Evolutionary conservation across 768 basidiomycete genomes (phyloP).

Genomic region (Mycena maculata): DNA sequence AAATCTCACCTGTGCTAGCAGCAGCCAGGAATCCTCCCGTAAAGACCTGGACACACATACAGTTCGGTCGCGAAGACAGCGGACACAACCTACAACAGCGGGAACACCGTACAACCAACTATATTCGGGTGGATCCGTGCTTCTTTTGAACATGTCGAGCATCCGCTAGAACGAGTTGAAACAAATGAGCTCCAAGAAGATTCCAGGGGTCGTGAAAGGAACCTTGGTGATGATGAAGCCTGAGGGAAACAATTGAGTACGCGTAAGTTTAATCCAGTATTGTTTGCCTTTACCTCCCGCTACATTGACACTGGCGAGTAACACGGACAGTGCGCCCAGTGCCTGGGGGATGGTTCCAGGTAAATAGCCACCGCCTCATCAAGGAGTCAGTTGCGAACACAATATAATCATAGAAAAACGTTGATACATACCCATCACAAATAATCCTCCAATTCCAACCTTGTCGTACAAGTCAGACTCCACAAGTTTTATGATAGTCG

Average conservation of each 20-base stretch:
- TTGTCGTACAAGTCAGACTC: no score
- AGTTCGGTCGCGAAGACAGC: background rate
- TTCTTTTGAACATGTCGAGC: slow-evolving; percentile 94
- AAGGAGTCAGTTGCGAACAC: background rate
- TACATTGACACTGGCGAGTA: slow-evolving; percentile 89
- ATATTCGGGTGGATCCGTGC: slow-evolving; percentile 90
- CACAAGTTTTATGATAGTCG: no score
- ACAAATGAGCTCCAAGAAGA: no score
- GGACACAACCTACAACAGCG: slow-evolving; percentile 56
- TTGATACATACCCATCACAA: slow-evolving; percentile 73
- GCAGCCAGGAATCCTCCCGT: slow-evolving; percentile 86
- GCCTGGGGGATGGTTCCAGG: slow-evolving; percentile 85
- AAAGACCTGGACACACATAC: slow-evolving; percentile 58
- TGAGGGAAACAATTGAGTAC: background rate
- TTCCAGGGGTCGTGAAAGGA: no score
- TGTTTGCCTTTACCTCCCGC: slow-evolving; percentile 72
- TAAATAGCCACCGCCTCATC: slow-evolving; percentile 73
- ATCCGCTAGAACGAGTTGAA: slow-evolving; percentile 70
- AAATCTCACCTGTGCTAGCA: slow-evolving; percentile 72
- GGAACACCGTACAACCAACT: slow-evolving; percentile 86
- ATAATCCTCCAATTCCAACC: slow-evolving; percentile 88
- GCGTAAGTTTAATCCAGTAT: background rate
- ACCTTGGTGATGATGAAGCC: slow-evolving; percentile 70
- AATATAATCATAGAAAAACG: no score
- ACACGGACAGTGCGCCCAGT: slow-evolving; percentile 85